Evolutionary conservation across 176 grass and related monocot species (phyloP).

Genomic region (Carex parvula): DNA sequence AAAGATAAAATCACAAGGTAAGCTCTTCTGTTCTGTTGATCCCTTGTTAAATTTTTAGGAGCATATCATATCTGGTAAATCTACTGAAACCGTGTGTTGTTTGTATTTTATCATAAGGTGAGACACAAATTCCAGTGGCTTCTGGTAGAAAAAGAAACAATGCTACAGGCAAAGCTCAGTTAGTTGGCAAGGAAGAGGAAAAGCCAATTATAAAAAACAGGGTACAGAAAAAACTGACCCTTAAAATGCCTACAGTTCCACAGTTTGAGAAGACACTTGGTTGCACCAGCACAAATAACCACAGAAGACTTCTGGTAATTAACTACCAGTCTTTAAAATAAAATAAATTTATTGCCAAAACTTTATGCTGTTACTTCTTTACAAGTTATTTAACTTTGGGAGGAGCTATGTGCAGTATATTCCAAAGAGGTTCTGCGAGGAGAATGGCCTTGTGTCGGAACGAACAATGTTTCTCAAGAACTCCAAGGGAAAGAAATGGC

Average conservation of each 20-base stretch:
- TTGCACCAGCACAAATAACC: background rate
- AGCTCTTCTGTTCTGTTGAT: background rate
- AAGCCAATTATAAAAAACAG: background rate
- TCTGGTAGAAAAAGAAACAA: background rate
- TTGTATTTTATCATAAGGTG: background rate
- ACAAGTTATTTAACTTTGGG: background rate
- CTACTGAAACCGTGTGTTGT: background rate
- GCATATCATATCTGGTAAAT: conserved; percentile 16
- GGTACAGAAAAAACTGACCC: background rate
- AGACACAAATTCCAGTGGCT: background rate
- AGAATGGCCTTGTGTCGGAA: background rate
- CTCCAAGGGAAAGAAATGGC: background rate
- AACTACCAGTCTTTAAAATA: background rate
- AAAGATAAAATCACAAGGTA: background rate
- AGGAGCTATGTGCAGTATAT: background rate
- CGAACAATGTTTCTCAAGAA: conserved; percentile 4
- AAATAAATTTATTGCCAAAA: background rate
- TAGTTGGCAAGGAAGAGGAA: background rate
- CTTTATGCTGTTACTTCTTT: background rate
- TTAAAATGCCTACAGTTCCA: background rate
- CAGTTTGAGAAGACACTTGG: conserved; percentile 22
- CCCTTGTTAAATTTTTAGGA: background rate
- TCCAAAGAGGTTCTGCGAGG: conserved; percentile 15
- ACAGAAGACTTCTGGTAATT: background rate
- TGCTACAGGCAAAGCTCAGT: conserved; percentile 1